Evolutionary conservation across 768 basidiomycete species (phyloP).

Genomic region (Pleurotus pulmonarius): DNA sequence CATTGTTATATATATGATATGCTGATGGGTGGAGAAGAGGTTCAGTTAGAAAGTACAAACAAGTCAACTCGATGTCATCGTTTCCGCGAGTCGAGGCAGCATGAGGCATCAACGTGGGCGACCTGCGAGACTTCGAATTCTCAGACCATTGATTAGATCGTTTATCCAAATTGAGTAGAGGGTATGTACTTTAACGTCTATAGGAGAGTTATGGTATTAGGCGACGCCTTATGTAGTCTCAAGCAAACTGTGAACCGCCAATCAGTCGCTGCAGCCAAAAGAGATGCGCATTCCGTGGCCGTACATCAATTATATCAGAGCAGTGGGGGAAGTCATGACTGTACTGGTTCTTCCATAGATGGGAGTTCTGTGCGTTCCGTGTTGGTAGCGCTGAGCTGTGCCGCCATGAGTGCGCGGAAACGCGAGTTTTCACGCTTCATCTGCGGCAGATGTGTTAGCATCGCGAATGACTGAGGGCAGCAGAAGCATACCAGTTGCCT

Average conservation of each 20-base stretch:
- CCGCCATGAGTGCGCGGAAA: constrained; percentile 87
- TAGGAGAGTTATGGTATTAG: not conserved
- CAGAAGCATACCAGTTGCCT: constrained; percentile 57
- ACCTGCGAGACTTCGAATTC: not conserved
- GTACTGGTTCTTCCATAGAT: constrained; percentile 3
- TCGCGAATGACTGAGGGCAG: not conserved
- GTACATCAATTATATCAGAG: too few relatives aligned
- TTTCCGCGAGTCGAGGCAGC: not conserved
- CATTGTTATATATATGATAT: not conserved
- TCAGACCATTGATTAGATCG: not conserved
- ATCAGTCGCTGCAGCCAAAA: not conserved
- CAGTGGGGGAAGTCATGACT: constrained; percentile 7
- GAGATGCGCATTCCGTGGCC: too few relatives aligned
- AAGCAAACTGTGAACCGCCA: not conserved
- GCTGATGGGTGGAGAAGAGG: not conserved
- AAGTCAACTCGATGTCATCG: not conserved
- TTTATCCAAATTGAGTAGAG: not conserved
- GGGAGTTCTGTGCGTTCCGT: constrained; percentile 10
- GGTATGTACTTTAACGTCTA: constrained; percentile 8
- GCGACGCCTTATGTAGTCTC: not conserved
- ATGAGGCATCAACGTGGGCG: constrained; percentile 3
- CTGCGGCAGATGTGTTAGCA: constrained; percentile 27
- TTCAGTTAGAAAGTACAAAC: not conserved
- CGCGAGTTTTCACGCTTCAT: constrained; percentile 67
- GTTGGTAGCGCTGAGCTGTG: constrained; percentile 63